A percentile compares a stretch with the other conserved stretches of the same genome.
Evolutionary conservation across 768 basidiomycete species (phyloP).

Genomic region (Hygrocybe coccinea): DNA sequence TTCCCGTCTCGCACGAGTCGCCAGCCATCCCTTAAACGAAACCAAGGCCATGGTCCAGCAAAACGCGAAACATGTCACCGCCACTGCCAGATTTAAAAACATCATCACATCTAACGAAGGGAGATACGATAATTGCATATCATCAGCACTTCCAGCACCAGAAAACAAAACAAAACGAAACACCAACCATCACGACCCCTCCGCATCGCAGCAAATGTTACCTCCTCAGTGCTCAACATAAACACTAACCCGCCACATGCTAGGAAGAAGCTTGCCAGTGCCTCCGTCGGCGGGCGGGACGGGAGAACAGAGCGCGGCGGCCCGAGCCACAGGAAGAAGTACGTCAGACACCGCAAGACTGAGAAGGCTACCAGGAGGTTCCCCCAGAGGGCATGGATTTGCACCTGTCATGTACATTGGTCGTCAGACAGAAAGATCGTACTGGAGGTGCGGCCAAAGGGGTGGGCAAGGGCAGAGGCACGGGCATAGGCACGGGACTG

Average conservation of each 20-base stretch:
- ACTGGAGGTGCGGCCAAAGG: not conserved
- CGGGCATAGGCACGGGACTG: not conserved
- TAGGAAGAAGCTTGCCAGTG: constrained; percentile 79
- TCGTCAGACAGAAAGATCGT: constrained; percentile 1
- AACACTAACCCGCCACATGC: constrained; percentile 86
- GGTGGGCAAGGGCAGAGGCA: not conserved
- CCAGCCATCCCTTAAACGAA: constrained; percentile 79
- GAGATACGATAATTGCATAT: not conserved
- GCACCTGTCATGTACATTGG: constrained; percentile 45
- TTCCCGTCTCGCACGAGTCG: not conserved
- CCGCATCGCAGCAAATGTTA: constrained; percentile 89
- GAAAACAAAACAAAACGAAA: not conserved
- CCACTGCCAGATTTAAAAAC: constrained; percentile 81
- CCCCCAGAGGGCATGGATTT: constrained; percentile 91
- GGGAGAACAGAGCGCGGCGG: constrained; percentile 84
- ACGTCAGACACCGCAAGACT: constrained; percentile 79
- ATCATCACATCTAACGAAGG: constrained; percentile 69
- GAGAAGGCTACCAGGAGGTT: constrained; percentile 75
- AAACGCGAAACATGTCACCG: constrained; percentile 81
- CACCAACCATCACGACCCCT: constrained; percentile 69
- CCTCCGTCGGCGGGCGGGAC: constrained; percentile 90
- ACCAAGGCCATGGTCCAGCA: constrained; percentile 77
- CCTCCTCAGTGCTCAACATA: constrained; percentile 84
- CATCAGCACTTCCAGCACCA: constrained; percentile 22
- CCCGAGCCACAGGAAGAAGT: constrained; percentile 88